phyloP scores from a whole-genome alignment of 1,284 basidiomycete genomes.

The Laetiporus sulphureus region DNA sequence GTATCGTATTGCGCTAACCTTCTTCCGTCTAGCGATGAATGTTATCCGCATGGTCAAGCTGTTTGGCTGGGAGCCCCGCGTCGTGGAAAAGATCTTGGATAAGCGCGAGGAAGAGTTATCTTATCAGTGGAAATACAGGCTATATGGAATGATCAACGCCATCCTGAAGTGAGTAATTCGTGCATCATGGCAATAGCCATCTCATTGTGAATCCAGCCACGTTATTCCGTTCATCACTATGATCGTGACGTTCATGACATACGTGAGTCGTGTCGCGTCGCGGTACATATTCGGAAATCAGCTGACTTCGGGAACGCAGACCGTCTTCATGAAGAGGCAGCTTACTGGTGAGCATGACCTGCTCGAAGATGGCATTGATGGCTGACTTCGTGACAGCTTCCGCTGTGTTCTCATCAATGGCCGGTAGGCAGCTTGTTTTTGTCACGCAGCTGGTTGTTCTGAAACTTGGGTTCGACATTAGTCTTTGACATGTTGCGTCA shows the following conservation, averaged over 20 bases:
- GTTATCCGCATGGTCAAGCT: conserved; percentile 47
- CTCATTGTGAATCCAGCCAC: conserved; percentile 26
- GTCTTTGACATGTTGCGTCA: conserved; percentile 30
- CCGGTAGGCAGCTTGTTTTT: too few species aligned
- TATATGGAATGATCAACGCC: conserved; percentile 28
- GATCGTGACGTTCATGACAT: conserved; percentile 63
- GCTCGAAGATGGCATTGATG: too few species aligned
- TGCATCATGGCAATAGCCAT: neutral
- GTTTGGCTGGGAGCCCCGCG: conserved; percentile 44
- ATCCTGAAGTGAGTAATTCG: conserved; percentile 26
- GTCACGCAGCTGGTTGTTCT: too few species aligned
- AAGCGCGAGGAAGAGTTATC: conserved; percentile 48
- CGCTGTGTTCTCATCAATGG: conserved; percentile 35
- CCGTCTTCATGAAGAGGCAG: conserved; percentile 27
- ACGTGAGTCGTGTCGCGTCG: too few species aligned
- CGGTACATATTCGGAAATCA: conserved; percentile 7
- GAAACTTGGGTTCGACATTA: too few species aligned
- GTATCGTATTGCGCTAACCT: neutral
- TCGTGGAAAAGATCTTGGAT: conserved; percentile 27
- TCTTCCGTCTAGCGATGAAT: conserved; percentile 1
- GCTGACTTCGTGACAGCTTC: too few species aligned
- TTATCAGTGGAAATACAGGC: conserved; percentile 32
- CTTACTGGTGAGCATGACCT: conserved; percentile 22
- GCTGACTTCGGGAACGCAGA: conserved; percentile 21
- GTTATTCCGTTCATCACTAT: conserved; percentile 64